Conservation (phyloP, 352 stramenopile genomes). For the Globisporangium uncinulatum region DNA sequence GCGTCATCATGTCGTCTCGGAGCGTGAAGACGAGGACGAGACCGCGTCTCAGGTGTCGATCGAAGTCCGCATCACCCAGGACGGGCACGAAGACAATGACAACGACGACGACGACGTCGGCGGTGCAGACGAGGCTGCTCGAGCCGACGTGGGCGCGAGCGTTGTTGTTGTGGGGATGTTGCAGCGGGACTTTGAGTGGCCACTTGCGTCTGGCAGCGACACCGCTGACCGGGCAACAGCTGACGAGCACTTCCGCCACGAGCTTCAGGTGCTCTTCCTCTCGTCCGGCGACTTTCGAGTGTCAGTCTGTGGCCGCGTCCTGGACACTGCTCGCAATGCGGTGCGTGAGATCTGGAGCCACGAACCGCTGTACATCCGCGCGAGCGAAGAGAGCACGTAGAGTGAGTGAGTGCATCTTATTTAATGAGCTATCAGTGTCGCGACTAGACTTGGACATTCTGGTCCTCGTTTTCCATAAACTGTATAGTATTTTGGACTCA, state of each 20-base stretch:
- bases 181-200: constrained; percentile 18
- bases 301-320: constrained; percentile 18
- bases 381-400: constrained; percentile 6
- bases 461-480: too few species aligned
- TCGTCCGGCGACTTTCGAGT: constrained; percentile 52
- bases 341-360: constrained; percentile 36
- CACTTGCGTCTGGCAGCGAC: neutral
- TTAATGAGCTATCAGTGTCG: neutral
- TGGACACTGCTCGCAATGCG: neutral
- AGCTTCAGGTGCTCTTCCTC: constrained; percentile 59
- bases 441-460: neutral
- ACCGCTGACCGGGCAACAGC: neutral
- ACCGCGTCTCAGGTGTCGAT: constrained; percentile 1
- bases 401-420: neutral
- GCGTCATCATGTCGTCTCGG: neutral
- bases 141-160: constrained; percentile 14
- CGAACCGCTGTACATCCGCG: constrained; percentile 36
- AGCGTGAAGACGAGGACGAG: neutral
- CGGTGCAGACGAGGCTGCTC: neutral
- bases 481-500: too few species aligned
- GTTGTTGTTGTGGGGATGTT: constrained; percentile 36
- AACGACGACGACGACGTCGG: neutral
- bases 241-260: neutral
- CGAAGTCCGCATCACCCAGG: constrained; percentile 30
- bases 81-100: constrained; percentile 13